phyloP scores from a whole-genome alignment of 208 protist species.

The Tritrichomonas musculus region DNA sequence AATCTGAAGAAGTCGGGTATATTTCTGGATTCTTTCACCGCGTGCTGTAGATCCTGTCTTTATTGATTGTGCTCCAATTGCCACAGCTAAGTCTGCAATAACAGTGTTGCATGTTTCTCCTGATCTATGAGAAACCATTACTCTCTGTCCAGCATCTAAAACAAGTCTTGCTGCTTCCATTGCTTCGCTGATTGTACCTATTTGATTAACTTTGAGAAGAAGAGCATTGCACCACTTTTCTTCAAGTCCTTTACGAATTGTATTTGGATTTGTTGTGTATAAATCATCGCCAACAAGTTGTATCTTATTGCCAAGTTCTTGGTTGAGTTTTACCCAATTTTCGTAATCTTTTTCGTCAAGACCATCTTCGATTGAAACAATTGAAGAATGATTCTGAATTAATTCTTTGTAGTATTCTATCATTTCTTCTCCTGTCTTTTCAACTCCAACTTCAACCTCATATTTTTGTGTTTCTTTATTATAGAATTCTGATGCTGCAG shows the following conservation, averaged over 20 bases:
- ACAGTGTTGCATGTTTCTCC: slow-evolving; percentile 92
- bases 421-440: slow-evolving; percentile 39
- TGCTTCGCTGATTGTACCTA: slow-evolving; percentile 81
- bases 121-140: slow-evolving; percentile 90
- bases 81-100: slow-evolving; percentile 95
- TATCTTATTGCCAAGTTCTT: slow-evolving; percentile 27
- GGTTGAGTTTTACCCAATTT: slow-evolving; percentile 36
- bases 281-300: slow-evolving; percentile 97
- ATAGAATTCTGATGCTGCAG: slow-evolving; percentile 94
- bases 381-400: slow-evolving; percentile 35
- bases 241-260: slow-evolving; percentile 73
- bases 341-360: slow-evolving; percentile 74
- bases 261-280: too few relatives aligned
- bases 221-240: slow-evolving; percentile 83
- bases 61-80: slow-evolving; percentile 85
- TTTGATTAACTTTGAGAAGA: too few relatives aligned
- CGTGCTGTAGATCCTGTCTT: slow-evolving; percentile 98
- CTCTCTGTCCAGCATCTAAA: slow-evolving; percentile 57
- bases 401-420: slow-evolving; percentile 41
- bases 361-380: slow-evolving; percentile 96
- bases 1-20: slow-evolving; percentile 95
- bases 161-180: slow-evolving; percentile 79
- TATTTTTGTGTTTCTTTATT: slow-evolving; percentile 77
- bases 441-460: slow-evolving; percentile 64
- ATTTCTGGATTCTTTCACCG: too few relatives aligned